Percentiles rank a stretch among this genome's conserved stretches.
phyloP scores from a whole-genome alignment of 2,329 filamentous ascomycete genomes.

The Leptodontidium sp. region DNA sequence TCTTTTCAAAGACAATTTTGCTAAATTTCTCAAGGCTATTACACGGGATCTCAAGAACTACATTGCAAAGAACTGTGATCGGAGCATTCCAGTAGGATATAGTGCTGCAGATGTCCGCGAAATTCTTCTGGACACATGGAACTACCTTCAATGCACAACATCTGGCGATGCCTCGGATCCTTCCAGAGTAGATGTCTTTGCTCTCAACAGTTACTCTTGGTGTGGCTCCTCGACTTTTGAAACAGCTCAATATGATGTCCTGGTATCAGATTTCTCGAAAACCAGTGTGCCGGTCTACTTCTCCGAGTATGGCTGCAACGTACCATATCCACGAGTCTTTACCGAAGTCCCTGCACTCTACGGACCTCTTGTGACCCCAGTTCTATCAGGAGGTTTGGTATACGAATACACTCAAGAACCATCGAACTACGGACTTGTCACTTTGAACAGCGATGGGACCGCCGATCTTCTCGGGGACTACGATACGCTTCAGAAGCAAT shows the following conservation, averaged over 20 bases:
- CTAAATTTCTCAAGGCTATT: conserved; percentile 63
- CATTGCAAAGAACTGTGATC: conserved; percentile 73
- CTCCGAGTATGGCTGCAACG: conserved; percentile 84
- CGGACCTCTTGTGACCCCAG: conserved; percentile 70
- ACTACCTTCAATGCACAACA: conserved; percentile 74
- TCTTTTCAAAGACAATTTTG: background rate
- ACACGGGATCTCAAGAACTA: conserved; percentile 85
- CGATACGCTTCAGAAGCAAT: conserved; percentile 78
- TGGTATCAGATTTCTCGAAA: conserved; percentile 71
- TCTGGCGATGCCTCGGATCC: conserved; percentile 62
- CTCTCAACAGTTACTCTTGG: conserved; percentile 81
- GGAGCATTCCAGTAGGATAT: conserved; percentile 79
- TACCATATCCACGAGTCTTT: conserved; percentile 73
- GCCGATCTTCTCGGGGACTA: conserved; percentile 70
- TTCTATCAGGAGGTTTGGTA: conserved; percentile 79
- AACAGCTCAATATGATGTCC: conserved; percentile 67
- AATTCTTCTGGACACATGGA: conserved; percentile 77
- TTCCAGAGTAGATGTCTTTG: conserved; percentile 77
- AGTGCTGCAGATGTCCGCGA: conserved; percentile 81
- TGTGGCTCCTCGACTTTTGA: conserved; percentile 71
- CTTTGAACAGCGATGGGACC: conserved; percentile 64
- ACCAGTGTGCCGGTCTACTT: conserved; percentile 81
- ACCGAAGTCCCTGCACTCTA: conserved; percentile 80
- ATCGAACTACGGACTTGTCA: conserved; percentile 71
- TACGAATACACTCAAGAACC: conserved; percentile 82